Percentiles rank a stretch among this genome's conserved stretches.
These are phyloP conservation scores for Aphanomyces stellatus DNA, from an alignment of 352 stramenopile genomes.

Conservation along the genomic window DNA sequence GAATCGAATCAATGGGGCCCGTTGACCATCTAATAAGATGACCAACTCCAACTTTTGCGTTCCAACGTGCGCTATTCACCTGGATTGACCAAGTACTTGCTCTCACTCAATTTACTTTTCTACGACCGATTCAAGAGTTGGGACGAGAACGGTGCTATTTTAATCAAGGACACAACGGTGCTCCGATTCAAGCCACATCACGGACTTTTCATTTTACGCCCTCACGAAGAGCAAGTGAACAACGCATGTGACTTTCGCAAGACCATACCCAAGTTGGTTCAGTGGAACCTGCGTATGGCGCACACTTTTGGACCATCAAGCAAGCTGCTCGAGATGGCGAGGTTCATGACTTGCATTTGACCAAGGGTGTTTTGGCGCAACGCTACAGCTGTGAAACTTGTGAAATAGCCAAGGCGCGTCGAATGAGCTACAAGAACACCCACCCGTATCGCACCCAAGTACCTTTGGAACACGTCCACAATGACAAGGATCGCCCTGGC, in stretches of 20 bases:
- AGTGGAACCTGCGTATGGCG: not conserved
- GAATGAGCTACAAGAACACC: not conserved
- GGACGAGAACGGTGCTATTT: not conserved
- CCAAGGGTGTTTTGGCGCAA: not conserved
- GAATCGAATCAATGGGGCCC: not conserved
- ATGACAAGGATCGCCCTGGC: conserved; percentile 20
- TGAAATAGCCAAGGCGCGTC: too few relatives aligned
- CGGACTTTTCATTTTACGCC: not conserved
- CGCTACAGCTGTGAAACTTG: too few relatives aligned
- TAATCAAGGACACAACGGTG: not conserved
- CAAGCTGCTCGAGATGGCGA: not conserved
- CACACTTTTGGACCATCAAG: not conserved
- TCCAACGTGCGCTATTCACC: not conserved
- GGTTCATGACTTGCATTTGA: not conserved
- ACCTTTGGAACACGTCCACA: conserved; percentile 16
- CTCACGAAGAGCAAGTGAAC: not conserved
- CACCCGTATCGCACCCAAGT: conserved; percentile 19
- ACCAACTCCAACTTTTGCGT: not conserved
- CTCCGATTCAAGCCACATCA: not conserved
- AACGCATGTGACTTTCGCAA: not conserved
- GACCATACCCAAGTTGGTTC: not conserved
- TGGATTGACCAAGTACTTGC: not conserved
- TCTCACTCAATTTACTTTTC: not conserved
- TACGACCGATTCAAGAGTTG: not conserved
- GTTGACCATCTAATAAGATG: not conserved